phyloP scores from a whole-genome alignment of 169 alveolate species.

The Cyclospora cayetanensis region DNA sequence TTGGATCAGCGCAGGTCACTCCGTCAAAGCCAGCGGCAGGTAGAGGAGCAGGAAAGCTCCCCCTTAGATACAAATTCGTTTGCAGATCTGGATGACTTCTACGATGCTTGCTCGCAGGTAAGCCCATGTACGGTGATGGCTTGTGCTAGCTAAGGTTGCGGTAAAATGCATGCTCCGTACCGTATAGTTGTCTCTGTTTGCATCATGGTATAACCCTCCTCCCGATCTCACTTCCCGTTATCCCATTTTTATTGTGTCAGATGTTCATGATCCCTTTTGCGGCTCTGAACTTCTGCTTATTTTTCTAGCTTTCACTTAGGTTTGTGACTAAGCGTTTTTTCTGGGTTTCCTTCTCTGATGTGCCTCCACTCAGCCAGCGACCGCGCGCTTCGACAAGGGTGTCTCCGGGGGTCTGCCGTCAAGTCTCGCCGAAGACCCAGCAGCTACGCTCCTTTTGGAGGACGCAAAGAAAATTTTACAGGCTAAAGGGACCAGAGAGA shows the following conservation, averaged over 20 bases:
- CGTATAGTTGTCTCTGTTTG: no score
- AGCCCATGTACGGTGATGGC: no score
- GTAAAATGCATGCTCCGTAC: no score
- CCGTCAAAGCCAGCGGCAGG: neutral
- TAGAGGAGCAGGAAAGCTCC: neutral
- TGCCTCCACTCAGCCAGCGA: slow-evolving; percentile 28
- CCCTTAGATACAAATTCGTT: neutral
- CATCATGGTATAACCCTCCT: no score
- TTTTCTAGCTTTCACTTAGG: no score
- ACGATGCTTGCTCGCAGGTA: slow-evolving; percentile 61
- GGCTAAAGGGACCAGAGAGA: neutral
- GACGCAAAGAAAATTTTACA: neutral
- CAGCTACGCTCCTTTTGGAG: neutral
- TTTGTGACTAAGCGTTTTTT: no score
- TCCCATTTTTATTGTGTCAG: no score
- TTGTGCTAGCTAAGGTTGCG: no score
- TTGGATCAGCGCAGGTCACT: neutral
- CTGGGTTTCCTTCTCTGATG: neutral
- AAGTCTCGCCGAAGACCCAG: neutral
- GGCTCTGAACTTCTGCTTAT: no score
- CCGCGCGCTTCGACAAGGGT: slow-evolving; percentile 20
- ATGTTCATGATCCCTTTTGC: no score
- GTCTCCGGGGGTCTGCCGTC: neutral
- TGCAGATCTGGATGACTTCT: slow-evolving; percentile 11
- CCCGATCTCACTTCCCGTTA: no score